A percentile compares a stretch with the other conserved stretches of the same genome.
phyloP scores from a whole-genome alignment of 2,329 filamentous ascomycete genomes.

The Pseudovirgaria hyperparasitica region DNA sequence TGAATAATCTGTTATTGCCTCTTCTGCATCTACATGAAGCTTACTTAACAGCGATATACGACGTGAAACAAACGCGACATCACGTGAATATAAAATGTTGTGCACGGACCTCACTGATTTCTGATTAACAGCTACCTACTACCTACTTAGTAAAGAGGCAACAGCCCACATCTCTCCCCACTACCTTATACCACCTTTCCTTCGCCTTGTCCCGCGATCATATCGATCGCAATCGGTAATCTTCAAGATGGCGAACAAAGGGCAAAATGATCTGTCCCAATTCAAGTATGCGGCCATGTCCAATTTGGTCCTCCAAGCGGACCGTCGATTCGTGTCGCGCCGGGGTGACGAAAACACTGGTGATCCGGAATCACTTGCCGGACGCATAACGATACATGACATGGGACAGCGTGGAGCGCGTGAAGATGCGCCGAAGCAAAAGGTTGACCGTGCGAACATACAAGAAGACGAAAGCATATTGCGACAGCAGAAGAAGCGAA shows the following conservation, averaged over 20 bases:
- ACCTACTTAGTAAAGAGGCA: no score
- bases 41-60: no score
- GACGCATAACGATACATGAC: slow-evolving; percentile 81
- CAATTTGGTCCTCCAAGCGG: slow-evolving; percentile 99
- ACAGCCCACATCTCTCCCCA: not conserved
- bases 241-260: slow-evolving; percentile 50
- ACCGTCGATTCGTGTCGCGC: slow-evolving; percentile 87
- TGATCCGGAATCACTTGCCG: slow-evolving; percentile 93
- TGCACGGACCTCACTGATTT: no score
- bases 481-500: slow-evolving; percentile 76
- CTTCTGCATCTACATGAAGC: no score
- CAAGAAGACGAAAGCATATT: slow-evolving; percentile 75
- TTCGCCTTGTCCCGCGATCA: not conserved
- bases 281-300: slow-evolving; percentile 99
- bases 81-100: no score
- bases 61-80: no score
- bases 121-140: no score
- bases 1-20: no score
- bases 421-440: slow-evolving; percentile 68
- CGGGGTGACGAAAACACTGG: slow-evolving; percentile 90
- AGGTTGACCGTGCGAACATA: slow-evolving; percentile 60
- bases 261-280: slow-evolving; percentile 65
- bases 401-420: slow-evolving; percentile 81
- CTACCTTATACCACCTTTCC: not conserved
- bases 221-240: not conserved